Evolutionary conservation across 768 basidiomycete genomes (phyloP).

Genomic region (Grammothele lineata): DNA sequence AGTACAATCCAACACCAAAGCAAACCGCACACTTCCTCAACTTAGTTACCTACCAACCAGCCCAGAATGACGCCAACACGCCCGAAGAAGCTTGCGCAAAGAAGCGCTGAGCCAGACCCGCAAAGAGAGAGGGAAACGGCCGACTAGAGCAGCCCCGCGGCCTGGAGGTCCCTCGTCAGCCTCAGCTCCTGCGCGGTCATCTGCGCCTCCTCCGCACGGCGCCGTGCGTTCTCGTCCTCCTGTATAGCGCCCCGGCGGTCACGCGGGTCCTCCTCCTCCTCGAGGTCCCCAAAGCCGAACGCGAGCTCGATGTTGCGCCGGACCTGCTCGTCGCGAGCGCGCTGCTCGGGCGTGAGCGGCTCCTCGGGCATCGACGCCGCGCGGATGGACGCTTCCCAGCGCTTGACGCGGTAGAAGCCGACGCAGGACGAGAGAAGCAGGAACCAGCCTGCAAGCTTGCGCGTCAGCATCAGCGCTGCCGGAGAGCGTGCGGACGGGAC

Average conservation of each 20-base stretch:
- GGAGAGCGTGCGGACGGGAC: too few species aligned
- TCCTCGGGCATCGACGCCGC: conserved; percentile 28
- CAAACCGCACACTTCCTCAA: too few species aligned
- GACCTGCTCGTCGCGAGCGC: conserved; percentile 47
- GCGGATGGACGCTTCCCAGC: conserved; percentile 74
- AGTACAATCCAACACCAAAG: too few species aligned
- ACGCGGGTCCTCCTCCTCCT: conserved; percentile 27
- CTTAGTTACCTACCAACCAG: too few species aligned
- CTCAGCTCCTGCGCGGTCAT: conserved; percentile 21
- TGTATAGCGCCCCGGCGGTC: background rate
- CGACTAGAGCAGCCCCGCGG: conserved; percentile 22
- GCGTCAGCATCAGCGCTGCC: background rate
- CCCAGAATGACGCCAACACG: too few species aligned
- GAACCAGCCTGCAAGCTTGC: conserved; percentile 73
- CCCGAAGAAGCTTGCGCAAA: too few species aligned
- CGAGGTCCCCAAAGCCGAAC: conserved; percentile 40
- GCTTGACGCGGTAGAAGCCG: conserved; percentile 80
- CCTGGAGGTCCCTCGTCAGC: conserved; percentile 21
- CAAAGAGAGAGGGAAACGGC: too few species aligned
- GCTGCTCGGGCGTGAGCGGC: conserved; percentile 40
- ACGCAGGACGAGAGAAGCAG: conserved; percentile 79
- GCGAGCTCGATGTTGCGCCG: conserved; percentile 47
- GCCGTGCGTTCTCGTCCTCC: conserved; percentile 10
- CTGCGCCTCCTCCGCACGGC: conserved; percentile 1
- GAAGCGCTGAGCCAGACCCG: too few species aligned